Percentiles rank a stretch among this genome's conserved stretches.
These are phyloP conservation scores for Cordia subcordata DNA, from an alignment of 257 asterid species.

Conservation along the genomic window DNA sequence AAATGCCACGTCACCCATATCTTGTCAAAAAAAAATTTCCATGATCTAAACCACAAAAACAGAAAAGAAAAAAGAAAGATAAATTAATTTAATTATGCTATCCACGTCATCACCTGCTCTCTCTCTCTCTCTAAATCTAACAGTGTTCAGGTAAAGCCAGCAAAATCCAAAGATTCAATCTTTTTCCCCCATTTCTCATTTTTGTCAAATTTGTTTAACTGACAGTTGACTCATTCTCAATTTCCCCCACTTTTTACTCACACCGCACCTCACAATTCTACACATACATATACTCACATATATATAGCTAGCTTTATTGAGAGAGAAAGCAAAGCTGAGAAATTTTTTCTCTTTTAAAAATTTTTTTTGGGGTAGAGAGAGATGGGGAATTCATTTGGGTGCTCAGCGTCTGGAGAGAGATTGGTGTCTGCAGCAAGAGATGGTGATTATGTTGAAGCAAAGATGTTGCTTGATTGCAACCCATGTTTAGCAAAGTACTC, in stretches of 20 bases:
- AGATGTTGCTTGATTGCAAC: constrained; percentile 78
- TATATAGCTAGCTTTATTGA: neutral
- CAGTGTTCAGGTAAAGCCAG: too few species aligned
- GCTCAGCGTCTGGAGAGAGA: constrained; percentile 91
- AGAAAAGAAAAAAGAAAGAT: too few species aligned
- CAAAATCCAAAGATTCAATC: neutral
- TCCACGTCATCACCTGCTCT: too few species aligned
- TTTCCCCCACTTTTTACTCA: neutral
- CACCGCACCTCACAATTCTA: too few species aligned
- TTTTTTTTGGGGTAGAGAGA: neutral
- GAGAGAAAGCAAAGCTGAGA: constrained; percentile 8
- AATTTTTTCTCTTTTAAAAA: neutral
- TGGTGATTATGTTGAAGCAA: constrained; percentile 81
- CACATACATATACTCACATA: neutral
- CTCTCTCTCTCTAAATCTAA: neutral
- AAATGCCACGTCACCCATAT: too few species aligned
- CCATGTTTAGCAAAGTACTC: constrained; percentile 79
- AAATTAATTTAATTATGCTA: neutral
- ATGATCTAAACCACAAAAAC: too few species aligned
- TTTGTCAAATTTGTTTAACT: neutral
- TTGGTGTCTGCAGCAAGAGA: constrained; percentile 93
- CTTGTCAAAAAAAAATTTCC: too few species aligned
- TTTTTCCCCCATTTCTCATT: neutral
- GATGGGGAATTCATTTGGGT: constrained; percentile 83
- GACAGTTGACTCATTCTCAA: neutral